Percentiles rank a stretch among this genome's conserved stretches.
These are phyloP conservation scores for Rhododendron griersonianum DNA, from an alignment of 148 eudicot species.

Conservation along the genomic window DNA sequence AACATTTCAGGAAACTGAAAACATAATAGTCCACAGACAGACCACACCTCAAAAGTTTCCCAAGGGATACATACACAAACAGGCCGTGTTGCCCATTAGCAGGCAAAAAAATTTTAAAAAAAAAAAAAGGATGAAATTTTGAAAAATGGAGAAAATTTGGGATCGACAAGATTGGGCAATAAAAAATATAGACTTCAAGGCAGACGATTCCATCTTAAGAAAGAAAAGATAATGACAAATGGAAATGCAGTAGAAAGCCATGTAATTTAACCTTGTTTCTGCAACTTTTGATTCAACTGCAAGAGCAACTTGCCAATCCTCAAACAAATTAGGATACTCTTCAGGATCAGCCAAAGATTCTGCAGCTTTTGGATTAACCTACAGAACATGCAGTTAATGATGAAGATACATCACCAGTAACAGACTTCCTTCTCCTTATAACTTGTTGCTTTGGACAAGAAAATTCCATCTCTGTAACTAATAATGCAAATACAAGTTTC, in stretches of 20 bases:
- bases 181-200: not conserved
- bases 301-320: slow-evolving; percentile 95
- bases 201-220: not conserved
- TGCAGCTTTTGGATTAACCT: slow-evolving; percentile 95
- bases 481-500: not conserved
- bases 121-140: not conserved
- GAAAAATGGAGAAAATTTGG: not conserved
- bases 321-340: slow-evolving; percentile 90
- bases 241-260: slow-evolving; percentile 14
- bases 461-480: not conserved
- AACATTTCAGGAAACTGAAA: not conserved
- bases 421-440: not conserved
- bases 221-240: not conserved
- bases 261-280: slow-evolving; percentile 57
- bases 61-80: not conserved
- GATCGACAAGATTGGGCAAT: not conserved
- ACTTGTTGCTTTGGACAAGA: not conserved
- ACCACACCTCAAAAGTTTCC: not conserved
- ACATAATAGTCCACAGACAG: not conserved
- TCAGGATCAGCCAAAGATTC: slow-evolving; percentile 94
- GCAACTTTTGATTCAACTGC: slow-evolving; percentile 81
- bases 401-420: not conserved
- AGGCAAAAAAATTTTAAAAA: not conserved
- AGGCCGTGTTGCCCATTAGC: not conserved
- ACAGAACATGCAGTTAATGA: slow-evolving; percentile 8